Evolutionary conservation across 2,329 filamentous ascomycete species (phyloP), one percentile per base, ranked within the genome.

Genomic region (Dactylella cylindrospora): DNA sequence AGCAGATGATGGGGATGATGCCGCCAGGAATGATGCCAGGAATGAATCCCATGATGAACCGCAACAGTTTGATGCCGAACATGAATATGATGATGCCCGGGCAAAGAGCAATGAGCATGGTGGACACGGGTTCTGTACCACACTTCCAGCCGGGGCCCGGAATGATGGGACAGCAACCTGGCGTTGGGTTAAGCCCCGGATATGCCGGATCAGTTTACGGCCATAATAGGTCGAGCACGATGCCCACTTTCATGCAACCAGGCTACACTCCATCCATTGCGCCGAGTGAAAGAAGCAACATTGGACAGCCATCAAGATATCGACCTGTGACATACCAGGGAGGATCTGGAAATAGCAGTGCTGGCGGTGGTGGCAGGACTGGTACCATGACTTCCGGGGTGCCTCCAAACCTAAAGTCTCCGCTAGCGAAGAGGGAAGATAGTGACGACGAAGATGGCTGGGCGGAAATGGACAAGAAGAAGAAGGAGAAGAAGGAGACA

Each of bases 251-350:
- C 26, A 60, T 66, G 55, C 52, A 68, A 73, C 49, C 77, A 74
- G 73, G 80, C 6, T 97, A 97, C 73, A 81, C 90, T 0, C 84
- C 90, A 0, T 97, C 91, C 0, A 95, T 98, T 67, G 91, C 93
- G 2, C 93, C 93, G 1, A 95, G 89, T 3, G 93, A 97, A 75
- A 85, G 93, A 64, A 97, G 90, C 77, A 97, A 94, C 72, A 77
- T 96, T 64, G 93, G 93, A 12, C 79, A 95, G 46, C 90, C 93
- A 6, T 85, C 88, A 25, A 84, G 93, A 36, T 98, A 98, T 74
- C 82, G 93, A 38, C 90, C 93, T 1, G 91, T 97, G 0, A 90
- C 88, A 0, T 84, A 85, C 33, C 59, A 64, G 36, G 38, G 39
- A 6, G 51, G 52, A 10, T 64, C 59, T 4, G 50, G 59, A 10